These are phyloP conservation scores for Dalbergia cochinchinensis DNA, from an alignment of 306 rosid species.

Conservation along the genomic window DNA sequence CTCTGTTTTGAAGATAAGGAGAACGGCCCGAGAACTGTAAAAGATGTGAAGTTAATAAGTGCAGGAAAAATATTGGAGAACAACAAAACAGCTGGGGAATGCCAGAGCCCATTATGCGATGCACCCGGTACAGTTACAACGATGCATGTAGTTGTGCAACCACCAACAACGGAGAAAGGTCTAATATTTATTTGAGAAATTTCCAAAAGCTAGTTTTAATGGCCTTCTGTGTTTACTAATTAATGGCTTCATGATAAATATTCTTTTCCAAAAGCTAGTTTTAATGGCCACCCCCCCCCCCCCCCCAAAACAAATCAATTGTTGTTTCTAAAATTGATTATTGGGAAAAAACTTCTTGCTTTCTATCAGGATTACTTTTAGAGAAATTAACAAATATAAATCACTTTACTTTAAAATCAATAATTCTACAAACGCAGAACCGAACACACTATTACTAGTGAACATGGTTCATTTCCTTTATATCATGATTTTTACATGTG, in stretches of 20 bases:
- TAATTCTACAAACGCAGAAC: too few species aligned
- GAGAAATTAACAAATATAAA: too few species aligned
- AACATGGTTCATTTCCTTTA: conserved; percentile 9
- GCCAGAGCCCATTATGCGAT: conserved; percentile 85
- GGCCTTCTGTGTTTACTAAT: neutral
- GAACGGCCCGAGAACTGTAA: too few species aligned
- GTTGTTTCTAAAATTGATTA: too few species aligned
- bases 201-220: conserved; percentile 6
- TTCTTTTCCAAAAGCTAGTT: too few species aligned
- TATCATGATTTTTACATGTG: neutral
- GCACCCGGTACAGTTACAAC: conserved; percentile 87
- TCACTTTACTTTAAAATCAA: too few species aligned
- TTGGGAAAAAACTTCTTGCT: too few species aligned
- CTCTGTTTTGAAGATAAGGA: too few species aligned
- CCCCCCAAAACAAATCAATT: too few species aligned
- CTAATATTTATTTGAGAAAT: conserved; percentile 26
- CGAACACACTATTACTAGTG: neutral
- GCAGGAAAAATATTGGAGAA: conserved; percentile 92
- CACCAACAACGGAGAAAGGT: conserved; percentile 84
- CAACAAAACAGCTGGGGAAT: conserved; percentile 85
- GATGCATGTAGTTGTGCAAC: conserved; percentile 94
- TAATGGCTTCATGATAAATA: conserved; percentile 2
- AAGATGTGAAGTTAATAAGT: too few species aligned
- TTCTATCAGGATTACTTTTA: too few species aligned
- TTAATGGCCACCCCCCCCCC: too few species aligned